Evolutionary conservation across 1,139 yeast genomes (phyloP), one percentile per base, ranked within the genome.

Genomic region (Yamadazyma siamensis): DNA sequence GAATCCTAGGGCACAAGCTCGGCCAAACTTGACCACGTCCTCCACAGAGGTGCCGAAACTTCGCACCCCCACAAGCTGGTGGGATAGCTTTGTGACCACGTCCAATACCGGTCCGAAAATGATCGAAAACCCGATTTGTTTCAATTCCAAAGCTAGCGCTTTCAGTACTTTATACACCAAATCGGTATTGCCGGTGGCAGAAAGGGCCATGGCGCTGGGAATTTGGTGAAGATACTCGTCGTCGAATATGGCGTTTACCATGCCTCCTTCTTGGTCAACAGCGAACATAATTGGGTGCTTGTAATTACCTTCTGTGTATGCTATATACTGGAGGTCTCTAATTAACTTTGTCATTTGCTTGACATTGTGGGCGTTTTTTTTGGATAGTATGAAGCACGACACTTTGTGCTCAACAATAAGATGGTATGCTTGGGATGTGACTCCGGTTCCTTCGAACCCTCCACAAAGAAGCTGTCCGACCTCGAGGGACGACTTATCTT

Each of bases 211-310:
- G 12, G 80, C 77, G 3, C 80, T 76, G 0, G 85, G 85, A 41
- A 72, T 75, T 49, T 78, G 84, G 7, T 79, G 71, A 18, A 78
- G 50, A 36, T 56, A 61, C 8, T 67, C 65, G 4, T 71, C 65
- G 43, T 77, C 82, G 46, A 72, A 74, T 26, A 78, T 56, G 17
- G 79, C 66, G 50, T 77, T 77, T 54, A 75, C 68, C 76, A 86
- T 75, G 39, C 85, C 87, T 28, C 91, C 75, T 53, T 88, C 96
- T 51, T 87, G 91, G 51, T 80, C 81, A 9, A 80, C 75, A 10
- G 95, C 91, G 60, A 89, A 81, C 38, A 86, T 55, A 17, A 78
- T 51, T 1, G 86, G 86, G 39, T 71, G 60, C 39, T 65, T 59
- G 42, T 77, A 78, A 23, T 71, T 63, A 1, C 76, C 75, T 31